Evolutionary conservation across 768 basidiomycete genomes (phyloP).

Genomic region (Boletus bicolor): DNA sequence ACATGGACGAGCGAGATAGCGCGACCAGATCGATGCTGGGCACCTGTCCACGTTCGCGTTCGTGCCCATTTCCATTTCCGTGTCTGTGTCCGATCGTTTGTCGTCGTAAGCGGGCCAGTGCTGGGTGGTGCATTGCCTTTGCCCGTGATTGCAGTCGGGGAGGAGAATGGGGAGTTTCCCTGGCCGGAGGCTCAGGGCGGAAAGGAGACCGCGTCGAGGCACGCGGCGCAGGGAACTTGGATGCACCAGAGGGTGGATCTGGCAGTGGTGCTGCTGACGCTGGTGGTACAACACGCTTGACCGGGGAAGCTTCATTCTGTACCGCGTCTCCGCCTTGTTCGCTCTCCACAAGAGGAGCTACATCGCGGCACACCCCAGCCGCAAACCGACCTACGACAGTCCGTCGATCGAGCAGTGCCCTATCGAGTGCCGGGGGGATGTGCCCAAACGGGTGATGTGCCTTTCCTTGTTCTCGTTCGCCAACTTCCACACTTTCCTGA

Average conservation of each 20-base stretch:
- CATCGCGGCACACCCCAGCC: neutral
- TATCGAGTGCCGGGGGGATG: neutral
- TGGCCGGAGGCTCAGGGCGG: conserved; percentile 4
- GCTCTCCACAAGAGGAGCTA: neutral
- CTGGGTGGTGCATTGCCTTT: conserved; percentile 10
- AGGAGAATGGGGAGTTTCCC: neutral
- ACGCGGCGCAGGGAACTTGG: conserved; percentile 18
- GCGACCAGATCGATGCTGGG: conserved; percentile 26
- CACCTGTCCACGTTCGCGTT: neutral
- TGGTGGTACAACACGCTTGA: neutral
- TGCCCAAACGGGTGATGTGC: too few relatives aligned
- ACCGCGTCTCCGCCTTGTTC: neutral
- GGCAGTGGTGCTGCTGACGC: neutral
- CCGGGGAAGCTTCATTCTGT: neutral
- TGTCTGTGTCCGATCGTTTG: conserved; percentile 9
- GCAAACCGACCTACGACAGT: neutral
- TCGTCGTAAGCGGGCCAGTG: conserved; percentile 12
- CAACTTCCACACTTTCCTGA: neutral
- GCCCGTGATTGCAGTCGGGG: neutral
- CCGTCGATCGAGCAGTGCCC: neutral
- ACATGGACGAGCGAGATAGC: conserved; percentile 12
- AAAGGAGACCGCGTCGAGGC: conserved; percentile 21
- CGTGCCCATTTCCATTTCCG: neutral
- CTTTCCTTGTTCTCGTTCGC: neutral
- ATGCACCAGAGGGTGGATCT: neutral